Evolutionary conservation across 2,329 filamentous ascomycete species (phyloP).

Genomic region (Fusarium phyllophilum): DNA sequence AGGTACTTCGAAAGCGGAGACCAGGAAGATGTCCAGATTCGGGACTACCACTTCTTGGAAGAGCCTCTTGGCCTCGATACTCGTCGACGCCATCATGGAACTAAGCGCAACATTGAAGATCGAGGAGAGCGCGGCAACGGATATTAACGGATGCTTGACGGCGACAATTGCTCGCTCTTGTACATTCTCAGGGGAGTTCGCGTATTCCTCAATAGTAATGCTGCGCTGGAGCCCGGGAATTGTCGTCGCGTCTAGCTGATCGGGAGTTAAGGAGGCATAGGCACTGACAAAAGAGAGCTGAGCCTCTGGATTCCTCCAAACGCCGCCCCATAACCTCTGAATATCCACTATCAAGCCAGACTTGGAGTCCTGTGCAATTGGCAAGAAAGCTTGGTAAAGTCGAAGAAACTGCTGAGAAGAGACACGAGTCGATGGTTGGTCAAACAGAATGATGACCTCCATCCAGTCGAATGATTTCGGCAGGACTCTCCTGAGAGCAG

Average conservation of each 20-base stretch:
- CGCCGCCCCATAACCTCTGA: slow-evolving; percentile 88
- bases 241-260: slow-evolving; percentile 83
- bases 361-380: slow-evolving; percentile 68
- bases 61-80: slow-evolving; percentile 70
- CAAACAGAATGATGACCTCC: slow-evolving; percentile 81
- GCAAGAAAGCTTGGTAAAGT: slow-evolving; percentile 81
- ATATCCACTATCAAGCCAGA: slow-evolving; percentile 72
- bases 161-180: slow-evolving; percentile 68
- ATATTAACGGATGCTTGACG: slow-evolving; percentile 87
- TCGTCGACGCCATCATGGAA: slow-evolving; percentile 69
- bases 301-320: slow-evolving; percentile 86
- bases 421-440: slow-evolving; percentile 79
- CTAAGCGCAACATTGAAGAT: slow-evolving; percentile 73
- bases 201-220: slow-evolving; percentile 72
- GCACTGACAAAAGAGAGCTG: slow-evolving; percentile 94
- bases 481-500: slow-evolving; percentile 70
- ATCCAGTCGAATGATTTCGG: slow-evolving; percentile 74
- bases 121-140: slow-evolving; percentile 80
- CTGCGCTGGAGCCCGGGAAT: slow-evolving; percentile 85
- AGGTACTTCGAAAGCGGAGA: slow-evolving; percentile 79
- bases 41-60: slow-evolving; percentile 76
- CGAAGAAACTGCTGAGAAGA: slow-evolving; percentile 82
- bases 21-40: slow-evolving; percentile 81
- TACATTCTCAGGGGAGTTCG: slow-evolving; percentile 59
- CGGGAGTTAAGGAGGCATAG: slow-evolving; percentile 78